Percentiles rank a stretch among this genome's conserved stretches.
These are phyloP conservation scores for Bassia scoparia DNA, from an alignment of 148 eudicot genomes.

Conservation along the genomic window DNA sequence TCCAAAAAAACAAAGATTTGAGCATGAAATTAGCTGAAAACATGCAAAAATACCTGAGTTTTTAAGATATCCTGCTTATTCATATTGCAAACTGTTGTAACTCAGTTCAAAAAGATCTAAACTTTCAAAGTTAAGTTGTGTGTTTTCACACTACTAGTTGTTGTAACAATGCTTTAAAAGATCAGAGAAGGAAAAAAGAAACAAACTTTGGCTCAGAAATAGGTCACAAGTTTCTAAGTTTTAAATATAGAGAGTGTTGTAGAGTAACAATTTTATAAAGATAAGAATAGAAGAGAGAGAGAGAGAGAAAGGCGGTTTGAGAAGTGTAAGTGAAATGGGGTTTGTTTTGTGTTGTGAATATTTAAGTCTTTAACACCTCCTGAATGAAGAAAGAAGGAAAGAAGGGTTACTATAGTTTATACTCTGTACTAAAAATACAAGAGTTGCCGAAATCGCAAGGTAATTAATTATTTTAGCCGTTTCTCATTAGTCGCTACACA, in stretches of 20 bases:
- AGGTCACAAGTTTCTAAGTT: not conserved
- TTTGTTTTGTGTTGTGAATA: no score
- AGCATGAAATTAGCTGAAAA: not conserved
- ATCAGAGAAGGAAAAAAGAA: not conserved
- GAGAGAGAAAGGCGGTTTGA: not conserved
- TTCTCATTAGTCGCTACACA: no score
- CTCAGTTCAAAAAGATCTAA: constrained; percentile 15
- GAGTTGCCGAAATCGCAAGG: no score
- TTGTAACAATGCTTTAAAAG: not conserved
- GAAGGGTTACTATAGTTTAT: no score
- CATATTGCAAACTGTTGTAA: constrained; percentile 4
- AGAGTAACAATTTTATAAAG: no score
- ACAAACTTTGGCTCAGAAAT: not conserved
- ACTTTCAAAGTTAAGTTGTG: not conserved
- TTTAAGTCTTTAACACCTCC: no score
- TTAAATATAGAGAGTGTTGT: not conserved
- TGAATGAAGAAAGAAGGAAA: no score
- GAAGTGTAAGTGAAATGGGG: no score
- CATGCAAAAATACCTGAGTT: constrained; percentile 21
- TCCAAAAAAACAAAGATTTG: not conserved
- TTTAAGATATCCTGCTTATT: constrained; percentile 30
- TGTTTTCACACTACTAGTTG: not conserved
- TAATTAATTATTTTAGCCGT: no score
- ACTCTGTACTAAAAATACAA: no score
- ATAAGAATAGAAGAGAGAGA: not conserved